Base-by-base conservation (phyloP, 2,329 filamentous ascomycete species). In the Aspergillus piperis region DNA sequence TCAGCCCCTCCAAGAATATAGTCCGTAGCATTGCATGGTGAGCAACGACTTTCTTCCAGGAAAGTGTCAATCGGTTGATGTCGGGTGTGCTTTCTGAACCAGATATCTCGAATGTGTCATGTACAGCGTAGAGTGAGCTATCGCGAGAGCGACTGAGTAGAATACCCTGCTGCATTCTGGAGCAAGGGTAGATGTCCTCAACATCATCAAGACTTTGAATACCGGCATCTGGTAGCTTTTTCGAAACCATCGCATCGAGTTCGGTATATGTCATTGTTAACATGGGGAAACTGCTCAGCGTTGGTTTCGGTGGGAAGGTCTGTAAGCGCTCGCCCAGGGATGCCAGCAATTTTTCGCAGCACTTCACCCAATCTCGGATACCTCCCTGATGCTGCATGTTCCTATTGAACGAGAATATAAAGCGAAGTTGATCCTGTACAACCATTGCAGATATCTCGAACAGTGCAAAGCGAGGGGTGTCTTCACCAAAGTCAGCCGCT, bases 371-470 rank as follows among this genome's bases (percentile, higher is more conserved):
- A 15, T 67, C 39, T 8, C 70, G 69, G 17, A 84, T 80, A 0
- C 68, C 66, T 2, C 73, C 66, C 59, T 83, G 80, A 62, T 83
- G 79, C 8, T 69, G 67, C 79, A 83, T 83, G 30, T 75, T 69
- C 13, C 75, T 73, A 64, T 83, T 84, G 70, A 81, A 83, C 0
- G 81, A 80, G 66, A 84, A 84, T 0, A 77, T 78, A 54, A 84
- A 80, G 8, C 80, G 77, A 23, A 84, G 72, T 13, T 70, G 71
- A 0, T 79, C 81, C 54, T 78, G 74, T 13, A 79, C 78, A 3
- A 83, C 76, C 55, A 82, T 78, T 1, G 82, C 82, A 0, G 81
- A 81, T 39, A 84, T 81, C 62, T 85, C 83, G 59, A 85, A 81
- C 0, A 84, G 72, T 4, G 77, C 80, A 61, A 82, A 81, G 3